Evolutionary conservation across 768 basidiomycete species (phyloP).

Genomic region (Termitomyces sp.): DNA sequence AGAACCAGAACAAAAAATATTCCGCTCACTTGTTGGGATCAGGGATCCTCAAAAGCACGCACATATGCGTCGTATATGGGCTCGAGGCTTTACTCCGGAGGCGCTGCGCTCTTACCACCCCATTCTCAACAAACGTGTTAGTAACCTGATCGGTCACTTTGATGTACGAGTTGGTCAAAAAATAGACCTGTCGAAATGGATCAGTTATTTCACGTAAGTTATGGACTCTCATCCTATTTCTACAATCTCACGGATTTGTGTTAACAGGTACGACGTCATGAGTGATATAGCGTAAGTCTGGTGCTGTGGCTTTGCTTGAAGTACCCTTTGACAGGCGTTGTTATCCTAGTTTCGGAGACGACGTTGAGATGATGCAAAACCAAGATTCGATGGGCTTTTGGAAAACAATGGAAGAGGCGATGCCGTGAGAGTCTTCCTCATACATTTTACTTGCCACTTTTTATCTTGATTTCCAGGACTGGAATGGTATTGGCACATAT

Average conservation of each 20-base stretch:
- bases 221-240: background rate
- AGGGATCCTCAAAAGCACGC: slow-evolving; percentile 27
- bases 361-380: slow-evolving; percentile 12
- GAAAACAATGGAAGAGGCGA: slow-evolving; percentile 10
- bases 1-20: slow-evolving; percentile 10
- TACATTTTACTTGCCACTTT: background rate
- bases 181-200: slow-evolving; percentile 30
- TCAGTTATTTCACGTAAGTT: slow-evolving; percentile 33
- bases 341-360: slow-evolving; percentile 23
- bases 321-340: background rate
- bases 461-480: slow-evolving; percentile 3
- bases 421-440: background rate
- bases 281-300: slow-evolving; percentile 31
- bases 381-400: slow-evolving; percentile 10
- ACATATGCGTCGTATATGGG: slow-evolving; percentile 34
- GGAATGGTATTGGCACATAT: slow-evolving; percentile 13
- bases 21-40: slow-evolving; percentile 23
- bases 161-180: slow-evolving; percentile 7
- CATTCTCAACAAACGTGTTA: slow-evolving; percentile 11
- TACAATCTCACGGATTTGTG: background rate
- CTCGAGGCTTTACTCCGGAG: slow-evolving; percentile 28
- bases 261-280: slow-evolving; percentile 32
- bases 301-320: background rate
- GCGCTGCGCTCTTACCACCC: slow-evolving; percentile 25
- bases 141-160: slow-evolving; percentile 21